Evolutionary conservation across 345 rosid genomes (phyloP).

Genomic region (Sapria himalayana): DNA sequence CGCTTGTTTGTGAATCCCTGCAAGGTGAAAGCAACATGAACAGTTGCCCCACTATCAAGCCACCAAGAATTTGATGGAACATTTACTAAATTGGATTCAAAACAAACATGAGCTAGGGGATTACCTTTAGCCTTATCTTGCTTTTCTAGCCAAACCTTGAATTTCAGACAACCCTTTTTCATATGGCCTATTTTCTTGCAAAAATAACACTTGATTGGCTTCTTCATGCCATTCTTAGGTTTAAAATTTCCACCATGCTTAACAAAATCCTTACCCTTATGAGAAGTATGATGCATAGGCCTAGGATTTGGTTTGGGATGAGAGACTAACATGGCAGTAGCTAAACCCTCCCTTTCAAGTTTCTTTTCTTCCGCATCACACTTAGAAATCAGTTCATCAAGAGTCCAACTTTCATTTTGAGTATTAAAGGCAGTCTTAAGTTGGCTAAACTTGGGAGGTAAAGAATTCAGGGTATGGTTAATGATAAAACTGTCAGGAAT

Average conservation of each 20-base stretch:
- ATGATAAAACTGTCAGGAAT: neutral
- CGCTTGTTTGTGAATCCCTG: conserved; percentile 4
- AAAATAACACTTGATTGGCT: neutral
- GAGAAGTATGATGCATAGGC: no score
- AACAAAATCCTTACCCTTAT: no score
- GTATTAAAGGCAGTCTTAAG: neutral
- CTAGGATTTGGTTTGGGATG: no score
- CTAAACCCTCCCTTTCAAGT: no score
- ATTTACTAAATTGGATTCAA: neutral
- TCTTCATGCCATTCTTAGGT: neutral
- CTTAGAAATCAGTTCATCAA: no score
- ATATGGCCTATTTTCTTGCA: neutral
- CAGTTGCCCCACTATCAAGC: conserved; percentile 3
- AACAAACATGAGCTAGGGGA: conserved; percentile 1
- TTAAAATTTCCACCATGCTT: no score
- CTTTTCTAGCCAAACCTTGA: no score
- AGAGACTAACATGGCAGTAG: no score
- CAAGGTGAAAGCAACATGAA: neutral
- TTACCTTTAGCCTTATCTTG: no score
- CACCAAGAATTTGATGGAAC: conserved; percentile 3
- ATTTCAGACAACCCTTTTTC: neutral
- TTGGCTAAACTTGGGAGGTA: neutral
- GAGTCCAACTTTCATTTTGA: neutral
- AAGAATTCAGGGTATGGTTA: neutral
- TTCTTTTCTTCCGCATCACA: no score